These are phyloP conservation scores for Lunasporangiospora selenospora DNA, from an alignment of 192 early-diverging fungal genomes.

Conservation along the genomic window DNA sequence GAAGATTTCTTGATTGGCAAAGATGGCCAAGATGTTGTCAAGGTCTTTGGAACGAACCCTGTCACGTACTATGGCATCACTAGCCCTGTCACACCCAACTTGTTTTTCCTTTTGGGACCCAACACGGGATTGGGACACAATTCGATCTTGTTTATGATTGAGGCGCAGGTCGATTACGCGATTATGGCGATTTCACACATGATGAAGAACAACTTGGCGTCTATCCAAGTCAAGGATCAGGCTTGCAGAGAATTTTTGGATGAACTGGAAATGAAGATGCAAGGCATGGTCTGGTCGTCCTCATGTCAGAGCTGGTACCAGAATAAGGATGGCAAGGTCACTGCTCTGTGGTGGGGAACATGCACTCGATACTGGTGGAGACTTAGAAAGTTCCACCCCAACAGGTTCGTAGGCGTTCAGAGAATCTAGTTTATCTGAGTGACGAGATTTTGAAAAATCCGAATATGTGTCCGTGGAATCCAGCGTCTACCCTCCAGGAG, in stretches of 20 bases:
- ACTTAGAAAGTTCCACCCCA: conserved; percentile 25
- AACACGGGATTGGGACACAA: conserved; percentile 53
- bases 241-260: conserved; percentile 32
- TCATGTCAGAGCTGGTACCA: conserved; percentile 58
- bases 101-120: conserved; percentile 59
- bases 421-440: conserved; percentile 17
- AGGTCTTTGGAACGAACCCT: conserved; percentile 22
- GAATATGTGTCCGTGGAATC: no score
- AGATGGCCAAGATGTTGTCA: conserved; percentile 11
- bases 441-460: no score
- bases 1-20: conserved; percentile 40
- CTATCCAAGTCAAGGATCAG: conserved; percentile 33
- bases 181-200: conserved; percentile 42
- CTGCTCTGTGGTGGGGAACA: conserved; percentile 21
- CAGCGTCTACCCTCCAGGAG: no score
- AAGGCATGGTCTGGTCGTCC: conserved; percentile 53
- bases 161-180: conserved; percentile 55
- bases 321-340: conserved; percentile 39
- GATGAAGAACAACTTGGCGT: conserved; percentile 34
- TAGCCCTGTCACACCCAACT: conserved; percentile 55
- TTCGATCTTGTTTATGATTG: conserved; percentile 55
- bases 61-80: conserved; percentile 53
- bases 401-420: conserved; percentile 8
- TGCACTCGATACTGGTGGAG: conserved; percentile 18
- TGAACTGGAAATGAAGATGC: conserved; percentile 36